Evolutionary conservation across 805 yeast species (phyloP).

Genomic region (Wickerhamiella lipophila): DNA sequence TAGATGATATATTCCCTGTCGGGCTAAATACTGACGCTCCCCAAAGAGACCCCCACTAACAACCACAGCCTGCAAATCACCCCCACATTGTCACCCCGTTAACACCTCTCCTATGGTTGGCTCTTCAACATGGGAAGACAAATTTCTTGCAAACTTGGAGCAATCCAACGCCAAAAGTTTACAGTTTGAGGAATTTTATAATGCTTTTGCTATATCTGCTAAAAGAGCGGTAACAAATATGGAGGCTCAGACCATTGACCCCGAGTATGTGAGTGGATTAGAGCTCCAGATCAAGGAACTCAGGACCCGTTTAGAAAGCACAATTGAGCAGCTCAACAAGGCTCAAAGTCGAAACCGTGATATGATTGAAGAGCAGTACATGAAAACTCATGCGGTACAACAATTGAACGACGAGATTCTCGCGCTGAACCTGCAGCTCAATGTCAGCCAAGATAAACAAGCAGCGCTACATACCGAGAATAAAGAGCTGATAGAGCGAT

Average conservation of each 20-base stretch:
- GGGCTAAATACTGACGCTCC: no score
- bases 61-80: no score
- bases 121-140: not conserved
- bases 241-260: conserved; percentile 4
- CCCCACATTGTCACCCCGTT: no score
- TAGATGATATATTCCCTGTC: no score
- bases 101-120: not conserved
- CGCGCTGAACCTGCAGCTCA: conserved; percentile 45
- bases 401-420: conserved; percentile 56
- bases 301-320: conserved; percentile 23
- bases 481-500: not conserved
- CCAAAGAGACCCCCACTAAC: no score
- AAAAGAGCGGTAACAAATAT: not conserved
- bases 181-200: not conserved
- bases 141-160: not conserved
- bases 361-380: conserved; percentile 21
- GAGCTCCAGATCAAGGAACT: conserved; percentile 24
- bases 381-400: conserved; percentile 46
- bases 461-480: conserved; percentile 13
- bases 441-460: conserved; percentile 30
- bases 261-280: conserved; percentile 14
- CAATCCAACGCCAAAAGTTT: not conserved
- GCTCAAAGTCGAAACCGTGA: conserved; percentile 19
- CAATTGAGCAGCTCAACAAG: conserved; percentile 21
- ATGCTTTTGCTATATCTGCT: conserved; percentile 5